These are phyloP conservation scores for Microbotryum lychnidis-dioicae DNA, from an alignment of 1,284 basidiomycete genomes.

Conservation along the genomic window DNA sequence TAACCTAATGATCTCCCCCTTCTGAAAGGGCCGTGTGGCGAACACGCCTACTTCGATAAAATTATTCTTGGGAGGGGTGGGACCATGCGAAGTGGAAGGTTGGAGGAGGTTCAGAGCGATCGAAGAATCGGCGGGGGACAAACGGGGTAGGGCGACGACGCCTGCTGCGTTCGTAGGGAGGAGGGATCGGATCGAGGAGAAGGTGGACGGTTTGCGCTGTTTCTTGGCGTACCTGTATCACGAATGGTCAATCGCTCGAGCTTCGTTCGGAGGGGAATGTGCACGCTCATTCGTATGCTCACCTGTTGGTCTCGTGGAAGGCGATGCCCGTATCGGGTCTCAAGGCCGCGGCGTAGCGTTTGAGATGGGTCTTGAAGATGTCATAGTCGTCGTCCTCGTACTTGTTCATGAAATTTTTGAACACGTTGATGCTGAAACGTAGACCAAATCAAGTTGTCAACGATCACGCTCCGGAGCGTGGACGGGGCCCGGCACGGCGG, in stretches of 20 bases:
- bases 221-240: slow-evolving; percentile 7
- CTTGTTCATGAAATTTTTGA: slow-evolving; percentile 8
- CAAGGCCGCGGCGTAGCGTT: slow-evolving; percentile 75
- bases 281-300: slow-evolving; percentile 35
- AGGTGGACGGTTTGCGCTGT: neutral
- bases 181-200: neutral
- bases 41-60: slow-evolving; percentile 71
- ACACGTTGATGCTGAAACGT: slow-evolving; percentile 6
- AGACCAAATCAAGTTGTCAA: no score
- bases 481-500: no score
- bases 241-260: no score
- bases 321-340: slow-evolving; percentile 71
- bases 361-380: slow-evolving; percentile 56
- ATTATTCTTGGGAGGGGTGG: neutral
- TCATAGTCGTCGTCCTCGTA: slow-evolving; percentile 10
- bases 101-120: neutral
- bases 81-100: neutral
- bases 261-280: no score
- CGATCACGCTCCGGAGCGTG: no score
- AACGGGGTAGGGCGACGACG: no score
- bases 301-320: slow-evolving; percentile 75
- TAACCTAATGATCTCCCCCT: slow-evolving; percentile 61
- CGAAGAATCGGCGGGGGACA: no score
- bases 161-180: neutral
- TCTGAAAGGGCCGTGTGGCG: slow-evolving; percentile 62